Percentiles rank a stretch among this genome's conserved stretches.
phyloP scores from a whole-genome alignment of 306 rosid species.

The Senna tora region DNA sequence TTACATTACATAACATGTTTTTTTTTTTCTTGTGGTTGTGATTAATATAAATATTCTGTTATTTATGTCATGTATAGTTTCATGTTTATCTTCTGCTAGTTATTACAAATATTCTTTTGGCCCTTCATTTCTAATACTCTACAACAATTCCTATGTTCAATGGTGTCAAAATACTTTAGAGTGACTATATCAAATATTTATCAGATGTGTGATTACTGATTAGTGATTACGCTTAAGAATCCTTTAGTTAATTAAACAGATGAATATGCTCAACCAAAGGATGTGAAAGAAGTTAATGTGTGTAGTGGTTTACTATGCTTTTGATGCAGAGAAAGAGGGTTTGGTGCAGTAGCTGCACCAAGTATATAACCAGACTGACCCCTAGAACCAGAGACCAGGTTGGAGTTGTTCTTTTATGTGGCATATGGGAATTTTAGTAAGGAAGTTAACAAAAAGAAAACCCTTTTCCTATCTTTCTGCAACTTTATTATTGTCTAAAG shows the following conservation, averaged over 20 bases:
- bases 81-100: neutral
- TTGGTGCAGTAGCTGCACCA: conserved; percentile 97
- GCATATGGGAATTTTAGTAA: conserved; percentile 75
- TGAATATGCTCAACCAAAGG: conserved; percentile 45
- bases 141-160: neutral
- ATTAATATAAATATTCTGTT: neutral
- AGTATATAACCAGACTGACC: conserved; percentile 87
- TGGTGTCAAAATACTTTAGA: conserved; percentile 34
- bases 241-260: conserved; percentile 49
- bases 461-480: conserved; percentile 45
- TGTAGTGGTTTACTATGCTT: conserved; percentile 86
- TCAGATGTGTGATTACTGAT: conserved; percentile 36
- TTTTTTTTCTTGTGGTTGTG: neutral
- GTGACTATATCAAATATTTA: conserved; percentile 37
- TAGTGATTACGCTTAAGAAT: conserved; percentile 38
- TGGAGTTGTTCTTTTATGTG: conserved; percentile 73
- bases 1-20: neutral
- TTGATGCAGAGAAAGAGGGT: conserved; percentile 92
- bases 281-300: conserved; percentile 59
- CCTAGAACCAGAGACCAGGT: conserved; percentile 82
- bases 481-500: conserved; percentile 50
- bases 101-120: conserved; percentile 25
- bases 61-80: neutral
- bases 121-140: conserved; percentile 30
- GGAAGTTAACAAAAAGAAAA: conserved; percentile 54